Percentiles rank a stretch among this genome's conserved stretches.
Conservation (phyloP, 2,329 filamentous ascomycete species). For the Fusarium sp. region DNA sequence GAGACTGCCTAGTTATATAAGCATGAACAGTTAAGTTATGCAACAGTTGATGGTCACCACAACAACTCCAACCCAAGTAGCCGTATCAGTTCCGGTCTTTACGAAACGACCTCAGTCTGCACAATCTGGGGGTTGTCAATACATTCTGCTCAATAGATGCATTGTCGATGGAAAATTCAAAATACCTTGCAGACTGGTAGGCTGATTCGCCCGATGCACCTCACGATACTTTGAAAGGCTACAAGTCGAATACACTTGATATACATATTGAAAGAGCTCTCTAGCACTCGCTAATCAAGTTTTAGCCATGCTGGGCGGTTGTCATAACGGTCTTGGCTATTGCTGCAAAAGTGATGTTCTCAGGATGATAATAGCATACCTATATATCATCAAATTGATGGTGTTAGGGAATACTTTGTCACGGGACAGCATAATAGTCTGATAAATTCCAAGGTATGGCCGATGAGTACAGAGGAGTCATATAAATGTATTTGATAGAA, state of each 20-base stretch:
- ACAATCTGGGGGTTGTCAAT: not conserved
- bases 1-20: not conserved
- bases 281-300: too few species aligned
- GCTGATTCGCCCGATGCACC: not conserved
- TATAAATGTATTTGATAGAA: not conserved
- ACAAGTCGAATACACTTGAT: too few species aligned
- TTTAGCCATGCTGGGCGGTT: not conserved
- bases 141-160: not conserved
- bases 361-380: not conserved
- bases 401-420: not conserved
- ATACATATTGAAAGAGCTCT: not conserved
- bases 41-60: not conserved
- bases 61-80: not conserved
- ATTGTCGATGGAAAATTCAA: conserved; percentile 7
- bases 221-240: not conserved
- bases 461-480: not conserved
- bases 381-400: not conserved
- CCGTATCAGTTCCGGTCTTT: not conserved
- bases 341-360: not conserved
- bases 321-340: not conserved
- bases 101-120: not conserved
- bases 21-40: not conserved
- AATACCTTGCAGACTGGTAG: not conserved
- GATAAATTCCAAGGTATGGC: not conserved
- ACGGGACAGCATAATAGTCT: not conserved